Evolutionary conservation across 257 asterid species (phyloP), one percentile per base, ranked within the genome.

Genomic region (Capsicum chinense): DNA sequence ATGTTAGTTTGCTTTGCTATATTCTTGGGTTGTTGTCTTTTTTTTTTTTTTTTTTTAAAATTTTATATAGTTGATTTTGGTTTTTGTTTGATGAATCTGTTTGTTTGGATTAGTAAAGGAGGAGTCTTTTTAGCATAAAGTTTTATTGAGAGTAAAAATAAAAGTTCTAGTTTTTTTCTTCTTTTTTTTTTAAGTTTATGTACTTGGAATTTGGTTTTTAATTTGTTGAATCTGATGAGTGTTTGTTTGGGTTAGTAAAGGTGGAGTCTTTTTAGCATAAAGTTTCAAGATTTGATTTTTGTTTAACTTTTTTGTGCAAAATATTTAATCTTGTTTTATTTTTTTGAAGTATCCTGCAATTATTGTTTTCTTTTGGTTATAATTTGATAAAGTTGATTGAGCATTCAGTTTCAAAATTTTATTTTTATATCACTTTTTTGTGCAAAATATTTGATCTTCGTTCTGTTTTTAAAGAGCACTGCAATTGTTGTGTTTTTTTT

Each of bases 1-100:
- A 26, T 64, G 67, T 26, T 70, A 19, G 56, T 67, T 44, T 39
- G 74, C 58, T 47, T 86, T 54, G 17, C 54, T 60, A 26, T 48
- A 26, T 50, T 58, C 71, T 26, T 26, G 68, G 85, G 80, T 57
- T 84, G 33, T 26, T 26, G 33, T 26, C 33, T 26, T 26, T 26
- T 26, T 26, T 26, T 5, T 50, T 74, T 68, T 83, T 12, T 42
- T 12, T 79, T 62, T 68, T 7, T n/a, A n/a, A n/a, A 67, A 56
- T 19, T 48, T 54, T 79, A 58, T 85, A 64, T 26, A 71, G 10
- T 19, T 71, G 79, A 42, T 17, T 42, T 9, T 70, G 0, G 33
- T 80, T 9, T n/a, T 71, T 42, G 54, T 66, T 57, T 16, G 26
- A 15, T n/a, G 19, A 37, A 42, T 69, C 79, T 42, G 33, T 69